phyloP scores from a whole-genome alignment of 2,329 filamentous ascomycete genomes.

The Fusarium irregulare region DNA sequence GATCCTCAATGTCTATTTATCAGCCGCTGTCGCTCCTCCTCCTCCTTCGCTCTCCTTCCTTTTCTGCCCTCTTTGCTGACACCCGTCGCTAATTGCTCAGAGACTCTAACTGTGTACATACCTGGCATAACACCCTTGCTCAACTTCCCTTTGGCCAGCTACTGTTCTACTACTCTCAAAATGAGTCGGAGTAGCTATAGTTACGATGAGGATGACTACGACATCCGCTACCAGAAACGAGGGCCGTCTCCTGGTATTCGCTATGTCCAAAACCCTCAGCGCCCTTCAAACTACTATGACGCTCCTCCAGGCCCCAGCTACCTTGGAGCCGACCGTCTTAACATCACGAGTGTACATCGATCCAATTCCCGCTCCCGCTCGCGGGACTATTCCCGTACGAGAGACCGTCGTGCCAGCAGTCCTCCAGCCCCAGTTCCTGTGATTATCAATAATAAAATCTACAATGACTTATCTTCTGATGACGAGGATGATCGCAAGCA shows the following conservation, averaged over 20 bases:
- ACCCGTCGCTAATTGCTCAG: background rate
- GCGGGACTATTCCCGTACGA: constrained; percentile 58
- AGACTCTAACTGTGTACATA: too few relatives aligned
- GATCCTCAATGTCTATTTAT: constrained; percentile 14
- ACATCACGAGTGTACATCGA: constrained; percentile 56
- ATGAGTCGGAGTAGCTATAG: constrained; percentile 55
- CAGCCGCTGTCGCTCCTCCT: constrained; percentile 1
- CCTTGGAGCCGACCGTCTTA: constrained; percentile 59
- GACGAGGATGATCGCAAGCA: constrained; percentile 50
- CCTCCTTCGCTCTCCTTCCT: constrained; percentile 3
- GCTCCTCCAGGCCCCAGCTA: constrained; percentile 55
- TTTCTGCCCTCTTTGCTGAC: background rate
- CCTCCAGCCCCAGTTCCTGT: constrained; percentile 57
- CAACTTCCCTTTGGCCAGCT: background rate
- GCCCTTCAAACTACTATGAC: constrained; percentile 54
- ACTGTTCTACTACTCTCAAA: constrained; percentile 4
- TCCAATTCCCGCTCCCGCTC: constrained; percentile 46
- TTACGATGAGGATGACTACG: constrained; percentile 66
- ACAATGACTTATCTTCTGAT: constrained; percentile 60
- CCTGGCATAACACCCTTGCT: background rate
- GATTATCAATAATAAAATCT: constrained; percentile 68
- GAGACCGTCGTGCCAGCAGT: constrained; percentile 59
- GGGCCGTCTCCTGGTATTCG: constrained; percentile 57
- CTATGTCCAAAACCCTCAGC: constrained; percentile 58
- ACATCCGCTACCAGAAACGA: constrained; percentile 61